phyloP scores from a whole-genome alignment of 208 protist species.

The Histomonas meleagridis region DNA sequence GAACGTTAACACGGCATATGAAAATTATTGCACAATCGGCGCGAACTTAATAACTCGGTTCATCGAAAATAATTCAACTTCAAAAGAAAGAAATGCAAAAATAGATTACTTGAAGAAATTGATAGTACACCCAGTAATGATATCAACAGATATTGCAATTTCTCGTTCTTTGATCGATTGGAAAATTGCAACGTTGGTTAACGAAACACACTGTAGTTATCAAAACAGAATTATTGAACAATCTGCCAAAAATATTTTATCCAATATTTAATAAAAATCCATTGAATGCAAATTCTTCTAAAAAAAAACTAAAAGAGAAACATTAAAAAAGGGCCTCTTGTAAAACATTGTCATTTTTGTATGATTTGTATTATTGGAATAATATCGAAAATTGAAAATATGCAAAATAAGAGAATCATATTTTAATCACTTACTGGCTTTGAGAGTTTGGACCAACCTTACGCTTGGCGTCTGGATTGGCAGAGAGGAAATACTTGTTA shows the following conservation, averaged over 20 bases:
- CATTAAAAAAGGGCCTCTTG: too few species aligned
- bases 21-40: background rate
- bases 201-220: background rate
- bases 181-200: background rate
- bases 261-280: too few species aligned
- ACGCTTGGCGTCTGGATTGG: background rate
- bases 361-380: too few species aligned
- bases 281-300: too few species aligned
- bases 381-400: too few species aligned
- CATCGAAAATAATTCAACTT: background rate
- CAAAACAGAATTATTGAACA: background rate
- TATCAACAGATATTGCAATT: background rate
- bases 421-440: too few species aligned
- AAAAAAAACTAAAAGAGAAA: too few species aligned
- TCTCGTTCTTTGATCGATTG: background rate
- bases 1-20: background rate
- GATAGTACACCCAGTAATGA: background rate
- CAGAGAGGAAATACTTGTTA: background rate
- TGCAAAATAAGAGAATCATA: too few species aligned
- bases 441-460: slow-evolving; percentile 21
- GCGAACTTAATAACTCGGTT: background rate
- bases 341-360: too few species aligned
- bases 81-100: background rate
- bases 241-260: background rate
- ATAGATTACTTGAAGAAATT: background rate